Evolutionary conservation across 164 flowering plant species (phyloP).

Genomic region (Stephania yunnanensis): DNA sequence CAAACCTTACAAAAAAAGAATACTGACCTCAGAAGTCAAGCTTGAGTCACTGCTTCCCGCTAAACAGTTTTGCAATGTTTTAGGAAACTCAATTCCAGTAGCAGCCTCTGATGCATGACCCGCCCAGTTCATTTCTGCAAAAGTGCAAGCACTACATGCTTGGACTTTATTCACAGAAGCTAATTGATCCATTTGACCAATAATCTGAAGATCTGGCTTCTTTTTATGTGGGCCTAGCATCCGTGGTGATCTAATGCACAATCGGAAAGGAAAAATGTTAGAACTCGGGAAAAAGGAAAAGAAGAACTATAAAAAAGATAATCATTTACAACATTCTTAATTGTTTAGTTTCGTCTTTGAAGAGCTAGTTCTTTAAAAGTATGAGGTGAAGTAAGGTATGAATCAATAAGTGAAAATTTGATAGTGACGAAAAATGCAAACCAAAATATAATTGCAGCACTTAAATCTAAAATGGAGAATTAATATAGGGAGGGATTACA

Average conservation of each 20-base stretch:
- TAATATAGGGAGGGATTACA: not conserved
- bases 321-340: not conserved
- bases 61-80: slow-evolving; percentile 37
- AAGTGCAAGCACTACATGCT: slow-evolving; percentile 35
- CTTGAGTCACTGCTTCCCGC: slow-evolving; percentile 30
- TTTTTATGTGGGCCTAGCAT: slow-evolving; percentile 43
- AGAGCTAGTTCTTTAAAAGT: not conserved
- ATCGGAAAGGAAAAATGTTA: slow-evolving; percentile 6
- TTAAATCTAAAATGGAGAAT: not conserved
- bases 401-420: not conserved
- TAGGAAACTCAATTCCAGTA: slow-evolving; percentile 89
- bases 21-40: slow-evolving; percentile 55
- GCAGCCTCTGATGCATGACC: slow-evolving; percentile 60
- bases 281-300: not conserved
- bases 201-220: slow-evolving; percentile 33
- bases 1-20: not conserved
- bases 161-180: slow-evolving; percentile 45
- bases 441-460: not conserved
- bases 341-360: not conserved
- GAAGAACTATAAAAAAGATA: not conserved
- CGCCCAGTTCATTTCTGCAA: slow-evolving; percentile 41
- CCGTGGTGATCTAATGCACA: slow-evolving; percentile 42
- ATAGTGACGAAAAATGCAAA: not conserved
- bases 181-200: slow-evolving; percentile 30
- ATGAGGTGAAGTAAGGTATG: not conserved